Conservation (phyloP, 78 protist species). For the Protostelium mycophagum region DNA sequence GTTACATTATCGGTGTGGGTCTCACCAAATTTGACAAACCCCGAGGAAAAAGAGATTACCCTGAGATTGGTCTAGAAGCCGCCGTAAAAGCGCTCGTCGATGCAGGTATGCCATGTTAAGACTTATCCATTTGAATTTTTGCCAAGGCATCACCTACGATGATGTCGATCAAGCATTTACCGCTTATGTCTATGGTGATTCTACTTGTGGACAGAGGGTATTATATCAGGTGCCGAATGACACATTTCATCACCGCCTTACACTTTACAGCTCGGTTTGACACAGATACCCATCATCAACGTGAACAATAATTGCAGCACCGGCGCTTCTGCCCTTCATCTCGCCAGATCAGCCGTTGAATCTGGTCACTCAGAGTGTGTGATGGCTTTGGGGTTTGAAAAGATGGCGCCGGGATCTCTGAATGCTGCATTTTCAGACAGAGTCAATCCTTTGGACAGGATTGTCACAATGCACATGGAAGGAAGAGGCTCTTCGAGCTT, state of each 20-base stretch:
- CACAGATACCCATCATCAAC: slow-evolving; percentile 28
- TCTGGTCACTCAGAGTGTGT: slow-evolving; percentile 28
- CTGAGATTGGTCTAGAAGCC: slow-evolving; percentile 22
- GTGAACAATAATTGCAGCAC: slow-evolving; percentile 55
- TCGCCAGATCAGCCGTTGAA: slow-evolving; percentile 13
- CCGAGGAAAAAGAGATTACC: slow-evolving; percentile 18
- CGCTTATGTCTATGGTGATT: slow-evolving; percentile 40
- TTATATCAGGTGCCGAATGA: not conserved
- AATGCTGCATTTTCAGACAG: slow-evolving; percentile 11
- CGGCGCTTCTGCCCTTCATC: slow-evolving; percentile 25
- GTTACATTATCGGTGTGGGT: slow-evolving; percentile 36
- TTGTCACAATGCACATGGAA: slow-evolving; percentile 13
- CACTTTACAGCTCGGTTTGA: slow-evolving; percentile 31
- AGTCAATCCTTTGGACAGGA: slow-evolving; percentile 31
- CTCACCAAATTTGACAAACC: slow-evolving; percentile 47
- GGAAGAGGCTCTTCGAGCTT: not conserved
- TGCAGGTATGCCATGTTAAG: not conserved
- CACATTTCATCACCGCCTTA: not conserved
- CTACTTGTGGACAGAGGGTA: slow-evolving; percentile 47
- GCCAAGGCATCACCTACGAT: not conserved
- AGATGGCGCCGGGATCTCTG: slow-evolving; percentile 51
- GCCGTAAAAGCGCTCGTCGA: slow-evolving; percentile 19
- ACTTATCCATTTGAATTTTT: not conserved
- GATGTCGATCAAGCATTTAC: slow-evolving; percentile 20
- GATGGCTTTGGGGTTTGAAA: slow-evolving; percentile 38